Base-by-base conservation (phyloP, 192 early-diverging fungal species). In the Coemansia aciculifera region DNA sequence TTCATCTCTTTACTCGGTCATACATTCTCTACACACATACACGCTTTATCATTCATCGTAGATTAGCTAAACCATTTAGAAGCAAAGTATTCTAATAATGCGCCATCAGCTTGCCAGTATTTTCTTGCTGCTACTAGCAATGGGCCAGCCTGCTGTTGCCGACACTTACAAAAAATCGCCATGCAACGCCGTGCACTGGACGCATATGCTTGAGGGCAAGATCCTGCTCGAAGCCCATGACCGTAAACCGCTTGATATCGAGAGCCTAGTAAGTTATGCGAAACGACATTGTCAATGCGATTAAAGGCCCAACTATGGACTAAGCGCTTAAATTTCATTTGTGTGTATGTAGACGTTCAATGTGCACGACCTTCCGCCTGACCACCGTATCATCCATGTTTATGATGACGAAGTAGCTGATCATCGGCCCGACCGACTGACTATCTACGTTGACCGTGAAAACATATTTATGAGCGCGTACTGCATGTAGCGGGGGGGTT, bases 141-240 rank as follows among this genome's bases (percentile, higher is more conserved):
- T 32, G 15, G 29, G 54, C 17, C 29, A 5, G 4, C 5, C 12
- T n/a, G 54, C 43, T 6, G 8, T 21, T 2, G 71, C 44, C 23
- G 78, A 72, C 64, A 72, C 65, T 7, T 81, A 81, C 60, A 70
- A 72, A n/a, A 63, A 59, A 6, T 75, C 78, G 34, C 69, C 70
- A 11, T 81, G 73, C 64, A 81, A 81, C 24, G 78, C 44, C 0
- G 73, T 81, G 59, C 73, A 81, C 37, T 81, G 73, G 78, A 75
- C 73, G 34, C 73, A 51, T 12, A 68, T 75, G 70, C 73, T 81
- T 4, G 78, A 81, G 44, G 73, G 73, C 40, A 68, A 59, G 17
- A 75, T 81, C 5, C 12, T 81, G 3, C 64, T 81, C n/a, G 73
- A 81, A 36, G 73, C 63, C 13, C 43, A 54, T 1, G 78, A 81